Percentiles rank a stretch among this genome's conserved stretches.
Evolutionary conservation across 164 flowering plant genomes (phyloP).

Genomic region (Vitis amurensis): DNA sequence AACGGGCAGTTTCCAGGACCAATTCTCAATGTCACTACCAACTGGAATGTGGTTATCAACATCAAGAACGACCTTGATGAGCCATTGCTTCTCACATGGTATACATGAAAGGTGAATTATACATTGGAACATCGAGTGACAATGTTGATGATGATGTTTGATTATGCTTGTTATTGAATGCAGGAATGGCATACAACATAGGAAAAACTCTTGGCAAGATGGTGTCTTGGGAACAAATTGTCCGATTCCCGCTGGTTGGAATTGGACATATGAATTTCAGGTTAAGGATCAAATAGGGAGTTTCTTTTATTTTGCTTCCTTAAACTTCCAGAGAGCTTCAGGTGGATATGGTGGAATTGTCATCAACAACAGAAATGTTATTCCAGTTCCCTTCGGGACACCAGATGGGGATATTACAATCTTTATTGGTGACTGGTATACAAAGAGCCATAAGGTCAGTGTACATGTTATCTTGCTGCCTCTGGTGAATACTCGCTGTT

Average conservation of each 20-base stretch:
- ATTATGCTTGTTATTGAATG: constrained; percentile 24
- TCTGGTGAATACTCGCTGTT: neutral
- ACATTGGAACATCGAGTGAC: neutral
- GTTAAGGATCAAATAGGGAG: constrained; percentile 97
- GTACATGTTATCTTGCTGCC: neutral
- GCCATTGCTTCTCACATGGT: constrained; percentile 92
- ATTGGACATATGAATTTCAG: constrained; percentile 93
- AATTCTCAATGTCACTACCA: constrained; percentile 80
- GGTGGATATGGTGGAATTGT: constrained; percentile 95
- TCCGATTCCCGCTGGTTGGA: constrained; percentile 93
- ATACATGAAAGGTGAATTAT: constrained; percentile 5
- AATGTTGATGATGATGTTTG: neutral
- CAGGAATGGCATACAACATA: constrained; percentile 90
- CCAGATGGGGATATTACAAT: constrained; percentile 93
- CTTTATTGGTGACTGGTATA: constrained; percentile 85
- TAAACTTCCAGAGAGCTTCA: constrained; percentile 77
- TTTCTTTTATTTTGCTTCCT: constrained; percentile 89
- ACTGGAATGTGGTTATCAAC: constrained; percentile 93
- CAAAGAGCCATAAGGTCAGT: constrained; percentile 73
- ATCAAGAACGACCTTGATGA: constrained; percentile 86
- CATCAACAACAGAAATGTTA: constrained; percentile 75
- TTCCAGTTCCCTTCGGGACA: constrained; percentile 77
- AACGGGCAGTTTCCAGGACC: constrained; percentile 94
- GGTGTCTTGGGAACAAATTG: constrained; percentile 95
- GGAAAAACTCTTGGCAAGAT: constrained; percentile 97